phyloP scores from a whole-genome alignment of 805 yeast genomes.

The Saccharomycopsis amapae region DNA sequence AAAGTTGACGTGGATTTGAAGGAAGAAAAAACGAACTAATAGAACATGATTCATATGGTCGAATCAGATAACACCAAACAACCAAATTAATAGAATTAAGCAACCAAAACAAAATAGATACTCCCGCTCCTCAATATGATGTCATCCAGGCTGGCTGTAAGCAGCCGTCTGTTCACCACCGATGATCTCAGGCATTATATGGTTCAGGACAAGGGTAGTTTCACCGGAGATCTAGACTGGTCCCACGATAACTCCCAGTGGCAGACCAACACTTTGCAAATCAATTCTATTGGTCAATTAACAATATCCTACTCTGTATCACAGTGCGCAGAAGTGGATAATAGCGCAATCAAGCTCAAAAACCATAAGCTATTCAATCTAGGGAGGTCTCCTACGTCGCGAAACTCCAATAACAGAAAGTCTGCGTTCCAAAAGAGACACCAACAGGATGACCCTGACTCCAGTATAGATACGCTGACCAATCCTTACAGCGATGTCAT shows the following conservation, averaged over 20 bases:
- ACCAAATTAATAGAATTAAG: no score
- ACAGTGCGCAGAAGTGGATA: constrained; percentile 4
- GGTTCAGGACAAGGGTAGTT: constrained; percentile 19
- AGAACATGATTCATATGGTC: no score
- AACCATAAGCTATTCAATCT: constrained; percentile 8
- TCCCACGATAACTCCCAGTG: constrained; percentile 4
- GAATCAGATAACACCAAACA: no score
- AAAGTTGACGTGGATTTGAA: no score
- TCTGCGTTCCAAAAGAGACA: no score
- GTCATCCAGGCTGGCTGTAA: not conserved
- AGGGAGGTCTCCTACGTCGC: not conserved
- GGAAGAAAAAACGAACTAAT: no score
- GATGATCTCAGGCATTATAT: constrained; percentile 14
- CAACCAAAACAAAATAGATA: no score
- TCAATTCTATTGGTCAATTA: constrained; percentile 17
- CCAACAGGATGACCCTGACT: not conserved
- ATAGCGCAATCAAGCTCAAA: constrained; percentile 2
- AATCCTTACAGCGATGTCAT: constrained; percentile 22
- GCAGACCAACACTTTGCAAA: constrained; percentile 9
- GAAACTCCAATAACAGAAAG: not conserved
- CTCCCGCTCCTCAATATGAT: no score
- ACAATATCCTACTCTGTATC: constrained; percentile 5
- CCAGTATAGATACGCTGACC: not conserved
- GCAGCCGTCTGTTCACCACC: not conserved
- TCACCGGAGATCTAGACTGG: constrained; percentile 22